A percentile compares a stretch with the other conserved stretches of the same genome.
These are phyloP conservation scores for Trametes cinnabarina DNA, from an alignment of 768 basidiomycete species.

Conservation along the genomic window DNA sequence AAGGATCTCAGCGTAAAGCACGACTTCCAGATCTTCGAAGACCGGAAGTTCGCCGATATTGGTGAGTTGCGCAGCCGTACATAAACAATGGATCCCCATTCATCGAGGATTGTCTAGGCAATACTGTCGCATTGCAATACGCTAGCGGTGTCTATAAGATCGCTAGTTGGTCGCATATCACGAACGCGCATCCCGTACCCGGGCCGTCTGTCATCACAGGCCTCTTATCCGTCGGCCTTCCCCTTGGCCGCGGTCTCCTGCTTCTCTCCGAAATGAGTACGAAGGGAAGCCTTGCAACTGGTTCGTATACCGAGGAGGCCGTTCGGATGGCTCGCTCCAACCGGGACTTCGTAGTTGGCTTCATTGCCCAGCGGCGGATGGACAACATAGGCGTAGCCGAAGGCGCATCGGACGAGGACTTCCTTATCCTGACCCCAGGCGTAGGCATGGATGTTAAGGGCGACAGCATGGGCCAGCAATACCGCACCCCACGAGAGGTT, in stretches of 20 bases:
- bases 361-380: slow-evolving; percentile 88
- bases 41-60: slow-evolving; percentile 98
- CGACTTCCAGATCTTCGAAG: slow-evolving; percentile 96
- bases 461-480: slow-evolving; percentile 93
- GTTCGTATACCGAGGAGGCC: slow-evolving; percentile 78
- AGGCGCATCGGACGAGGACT: slow-evolving; percentile 59
- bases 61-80: slow-evolving; percentile 51
- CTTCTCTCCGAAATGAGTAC: slow-evolving; percentile 97
- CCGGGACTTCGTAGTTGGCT: slow-evolving; percentile 90
- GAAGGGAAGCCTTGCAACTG: slow-evolving; percentile 78
- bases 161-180: slow-evolving; percentile 93
- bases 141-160: slow-evolving; percentile 91
- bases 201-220: slow-evolving; percentile 96
- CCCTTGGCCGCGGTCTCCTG: slow-evolving; percentile 81
- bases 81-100: no score
- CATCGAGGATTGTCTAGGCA: slow-evolving; percentile 54
- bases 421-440: slow-evolving; percentile 88
- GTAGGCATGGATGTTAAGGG: slow-evolving; percentile 67
- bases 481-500: slow-evolving; percentile 85
- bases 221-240: slow-evolving; percentile 80
- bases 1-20: slow-evolving; percentile 71
- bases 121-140: slow-evolving; percentile 95
- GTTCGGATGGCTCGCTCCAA: slow-evolving; percentile 84
- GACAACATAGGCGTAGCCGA: slow-evolving; percentile 54
- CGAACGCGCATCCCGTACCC: slow-evolving; percentile 94